Evolutionary conservation across 257 asterid species (phyloP), one percentile per base, ranked within the genome.

Genomic region (Orobanche coerulescens): DNA sequence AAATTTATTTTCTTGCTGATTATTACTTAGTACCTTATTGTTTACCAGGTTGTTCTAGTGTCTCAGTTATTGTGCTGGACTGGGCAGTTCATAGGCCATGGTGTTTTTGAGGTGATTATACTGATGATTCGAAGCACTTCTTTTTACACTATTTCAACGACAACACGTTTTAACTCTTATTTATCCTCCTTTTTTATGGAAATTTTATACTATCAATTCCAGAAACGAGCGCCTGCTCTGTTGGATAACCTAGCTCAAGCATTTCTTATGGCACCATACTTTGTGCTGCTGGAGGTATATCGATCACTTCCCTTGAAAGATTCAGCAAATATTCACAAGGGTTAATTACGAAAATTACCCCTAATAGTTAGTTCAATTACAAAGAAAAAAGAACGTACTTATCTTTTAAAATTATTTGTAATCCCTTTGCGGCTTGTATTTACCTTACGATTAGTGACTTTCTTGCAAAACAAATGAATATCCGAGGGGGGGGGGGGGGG

Each of bases 151-250:
- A 3, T 67, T 52, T 22, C n/a, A n/a, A n/a, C n/a, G n/a, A n/a
- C n/a, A n/a, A n/a, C n/a, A n/a, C n/a, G n/a, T n/a, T n/a, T 12
- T 14, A 4, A 23, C 19, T 53, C n/a, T 7, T 51, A 11, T 63
- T 14, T 52, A 10, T 1, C 18, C 20, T 51, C 19, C 3, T 22
- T 12, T 23, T 52, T 52, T 52, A 14, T 10, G 7, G 2, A 24
- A 62, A 43, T 23, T 58, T 56, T 40, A 24, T 5, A 30, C 2
- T 9, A 46, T 40, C 30, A 10, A 26, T 64, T 71, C 71, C 69
- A 93, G 99, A 93, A 86, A 57, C 95, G 97, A 42, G 99, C 99
- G 6, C 99, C 99, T 44, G 97, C 99, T n/a, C 77, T 93, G 12
- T 52, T 93, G 66, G 96, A 89, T 88, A 93, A 93, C 78, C 95